Evolutionary conservation across 2,329 filamentous ascomycete genomes (phyloP).

Genomic region (Fusarium sp.): DNA sequence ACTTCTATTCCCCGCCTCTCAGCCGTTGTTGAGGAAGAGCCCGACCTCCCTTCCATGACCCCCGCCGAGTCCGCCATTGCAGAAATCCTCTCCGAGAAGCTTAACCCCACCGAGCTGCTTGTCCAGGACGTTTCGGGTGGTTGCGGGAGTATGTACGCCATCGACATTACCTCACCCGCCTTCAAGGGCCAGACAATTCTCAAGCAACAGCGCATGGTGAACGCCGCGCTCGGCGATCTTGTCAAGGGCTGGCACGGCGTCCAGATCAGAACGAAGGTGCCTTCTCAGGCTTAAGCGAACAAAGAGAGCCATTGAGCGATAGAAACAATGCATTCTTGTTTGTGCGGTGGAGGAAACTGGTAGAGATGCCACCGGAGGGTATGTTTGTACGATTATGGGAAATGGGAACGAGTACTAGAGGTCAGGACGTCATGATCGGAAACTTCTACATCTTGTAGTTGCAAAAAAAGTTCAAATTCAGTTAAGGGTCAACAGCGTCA

Average conservation of each 20-base stretch:
- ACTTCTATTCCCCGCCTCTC: conserved; percentile 21
- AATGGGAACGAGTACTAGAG: neutral
- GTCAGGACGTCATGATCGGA: neutral
- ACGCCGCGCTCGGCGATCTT: conserved; percentile 79
- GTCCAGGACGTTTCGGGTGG: conserved; percentile 88
- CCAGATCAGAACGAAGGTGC: conserved; percentile 79
- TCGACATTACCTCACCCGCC: conserved; percentile 79
- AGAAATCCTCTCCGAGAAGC: conserved; percentile 65
- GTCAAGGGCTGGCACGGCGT: conserved; percentile 88
- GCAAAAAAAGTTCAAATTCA: neutral
- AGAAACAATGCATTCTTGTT: neutral
- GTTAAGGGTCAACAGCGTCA: neutral
- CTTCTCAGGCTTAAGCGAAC: conserved; percentile 38
- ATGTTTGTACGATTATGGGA: conserved; percentile 23
- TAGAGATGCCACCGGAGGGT: neutral
- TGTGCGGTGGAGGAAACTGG: neutral
- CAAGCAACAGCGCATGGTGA: conserved; percentile 88
- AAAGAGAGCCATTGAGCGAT: no score
- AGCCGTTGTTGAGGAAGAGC: conserved; percentile 27
- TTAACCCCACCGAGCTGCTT: conserved; percentile 67
- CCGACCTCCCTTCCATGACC: conserved; percentile 53
- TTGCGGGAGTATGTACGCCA: conserved; percentile 89
- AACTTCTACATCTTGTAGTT: conserved; percentile 7
- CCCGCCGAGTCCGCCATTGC: conserved; percentile 73
- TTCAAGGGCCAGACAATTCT: conserved; percentile 81